Base-by-base conservation (phyloP, 1,284 basidiomycete species). In the Heliocybe sulcata region DNA sequence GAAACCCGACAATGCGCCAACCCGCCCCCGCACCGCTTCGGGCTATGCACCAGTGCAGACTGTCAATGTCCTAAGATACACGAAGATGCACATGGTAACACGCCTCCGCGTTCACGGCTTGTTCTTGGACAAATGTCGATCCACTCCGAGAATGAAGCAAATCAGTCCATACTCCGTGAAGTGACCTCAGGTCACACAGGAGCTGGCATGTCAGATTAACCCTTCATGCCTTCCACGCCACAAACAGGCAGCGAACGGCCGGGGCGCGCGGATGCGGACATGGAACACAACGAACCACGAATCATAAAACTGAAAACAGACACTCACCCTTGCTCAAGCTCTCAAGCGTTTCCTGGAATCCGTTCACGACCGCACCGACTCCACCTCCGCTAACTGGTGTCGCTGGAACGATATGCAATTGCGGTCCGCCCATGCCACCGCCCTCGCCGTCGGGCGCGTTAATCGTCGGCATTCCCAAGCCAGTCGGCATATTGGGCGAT, bases 401-500 rank as follows among this genome's bases (percentile, higher is more conserved):
- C n/a, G 88, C 87, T 26, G 88, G 88, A 4, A 90, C 87, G 57
- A 91, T 83, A 61, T 89, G 81, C 59, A 91, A 74, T 51, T 77
- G 77, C 1, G 85, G 85, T 0, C 83, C 82, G 2, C 71, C 67
- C 51, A 74, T 68, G n/a, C 71, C 71, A 4, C 47, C 47, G 38
- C 77, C 82, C 53, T 83, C 80, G 53, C 79, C 83, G 11, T 81
- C 79, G 16, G 85, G 85, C 2, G 84, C 84, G 58, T 86, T 84
- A 64, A 87, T 87, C 57, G 73, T 77, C 2, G 85, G 85, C 2
- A 76, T 71, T 25, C 63, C 60, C 54, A 66, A 63, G 0, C 59
- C 55, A 48, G 63, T 63, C 12, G 58, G 50, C 26, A 52, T 6
- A 29, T 35, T 52, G 14, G 35, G 35, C 20, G 69, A 65, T 60